Evolutionary conservation across 2,329 filamentous ascomycete genomes (phyloP), one percentile per base, ranked within the genome.

Genomic region (Cladophialophora psammophila): DNA sequence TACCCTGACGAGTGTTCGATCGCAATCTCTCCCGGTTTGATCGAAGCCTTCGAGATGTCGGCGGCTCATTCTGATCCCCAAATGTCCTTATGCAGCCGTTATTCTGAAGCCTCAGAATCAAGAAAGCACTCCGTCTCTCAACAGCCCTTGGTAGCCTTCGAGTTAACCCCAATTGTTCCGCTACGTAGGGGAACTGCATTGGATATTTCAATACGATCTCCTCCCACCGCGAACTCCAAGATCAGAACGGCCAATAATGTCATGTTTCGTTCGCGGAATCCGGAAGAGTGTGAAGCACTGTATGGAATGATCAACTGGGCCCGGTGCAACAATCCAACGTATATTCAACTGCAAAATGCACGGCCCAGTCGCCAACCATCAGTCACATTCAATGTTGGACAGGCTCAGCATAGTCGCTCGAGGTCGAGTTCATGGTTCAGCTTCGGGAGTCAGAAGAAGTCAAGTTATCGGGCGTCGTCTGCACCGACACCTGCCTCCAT

Each of bases 201-300:
- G 36, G 95, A 99, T 77, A 92, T 99, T 62, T 95, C 96, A 71
- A 92, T 99, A 71, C 91, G 93, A 58, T 97, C 94, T 6, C 92
- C 92, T 1, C 91, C 94, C 32, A 91, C 91, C 6, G 77, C 84
- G 38, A 87, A 91, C 69, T 93, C 91, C 5, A 87, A 88, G 73
- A 85, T 97, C 64, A 86, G 84, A 66, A 86, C 80, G 75, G 86
- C 90, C 59, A 90, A 89, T 73, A 95, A 96, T 76, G 92, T 97
- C 80, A 94, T 96, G 83, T 95, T 98, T 85, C 90, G 95, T 50
- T 92, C 92, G 56, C 84, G 90, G 50, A 91, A 87, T 55, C 85
- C 88, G 2, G 85, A 88, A 52, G 94, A 97, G 69, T 96, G 94
- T 75, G 89, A 91, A 71, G 85, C 87, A 40, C 84, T 99, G 4